A percentile compares a stretch with the other conserved stretches of the same genome.
phyloP scores from a whole-genome alignment of 148 eudicot genomes.

The Bassia scoparia region DNA sequence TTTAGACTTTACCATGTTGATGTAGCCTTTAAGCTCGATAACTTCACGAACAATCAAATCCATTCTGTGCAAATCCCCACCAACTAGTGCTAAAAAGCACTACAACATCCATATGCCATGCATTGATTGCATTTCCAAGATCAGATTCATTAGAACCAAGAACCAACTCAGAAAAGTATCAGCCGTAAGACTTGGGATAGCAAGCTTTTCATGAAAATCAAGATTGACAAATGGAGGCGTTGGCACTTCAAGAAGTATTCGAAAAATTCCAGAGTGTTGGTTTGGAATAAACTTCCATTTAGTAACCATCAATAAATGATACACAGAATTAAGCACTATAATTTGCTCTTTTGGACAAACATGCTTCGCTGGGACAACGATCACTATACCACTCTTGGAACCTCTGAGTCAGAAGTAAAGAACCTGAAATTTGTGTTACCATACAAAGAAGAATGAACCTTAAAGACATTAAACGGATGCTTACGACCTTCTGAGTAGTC shows the following conservation, averaged over 20 bases:
- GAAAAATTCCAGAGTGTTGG: slow-evolving; percentile 50
- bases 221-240: slow-evolving; percentile 80
- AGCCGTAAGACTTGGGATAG: slow-evolving; percentile 60
- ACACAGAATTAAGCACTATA: slow-evolving; percentile 40
- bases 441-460: slow-evolving; percentile 58
- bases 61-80: slow-evolving; percentile 92
- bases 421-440: slow-evolving; percentile 59
- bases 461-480: slow-evolving; percentile 29
- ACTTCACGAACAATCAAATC: slow-evolving; percentile 85
- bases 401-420: slow-evolving; percentile 48
- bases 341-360: slow-evolving; percentile 44
- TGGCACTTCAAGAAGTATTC: slow-evolving; percentile 38
- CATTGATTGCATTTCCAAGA: slow-evolving; percentile 32
- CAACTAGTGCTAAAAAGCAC: slow-evolving; percentile 80
- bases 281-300: slow-evolving; percentile 67
- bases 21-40: slow-evolving; percentile 56
- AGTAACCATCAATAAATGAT: slow-evolving; percentile 50
- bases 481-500: slow-evolving; percentile 26
- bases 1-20: slow-evolving; percentile 34
- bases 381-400: slow-evolving; percentile 73
- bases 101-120: slow-evolving; percentile 58
- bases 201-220: slow-evolving; percentile 70
- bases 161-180: slow-evolving; percentile 60
- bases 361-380: slow-evolving; percentile 60
- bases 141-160: slow-evolving; percentile 45